Conservation (phyloP, 2,329 filamentous ascomycete species). For the Scytalidium lignicola region DNA sequence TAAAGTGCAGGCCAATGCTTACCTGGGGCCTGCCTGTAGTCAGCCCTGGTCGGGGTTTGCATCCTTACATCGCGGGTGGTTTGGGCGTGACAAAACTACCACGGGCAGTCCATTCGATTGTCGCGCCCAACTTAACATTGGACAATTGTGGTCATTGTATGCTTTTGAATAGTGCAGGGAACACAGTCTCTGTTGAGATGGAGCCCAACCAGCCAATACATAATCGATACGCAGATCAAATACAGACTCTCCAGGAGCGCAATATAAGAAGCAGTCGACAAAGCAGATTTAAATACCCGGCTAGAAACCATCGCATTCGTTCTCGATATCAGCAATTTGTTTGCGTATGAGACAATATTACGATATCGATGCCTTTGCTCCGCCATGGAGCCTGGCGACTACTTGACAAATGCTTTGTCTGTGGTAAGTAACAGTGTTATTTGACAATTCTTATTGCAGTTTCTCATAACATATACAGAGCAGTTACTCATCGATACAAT, state of each 20-base stretch:
- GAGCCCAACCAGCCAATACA: constrained; percentile 22
- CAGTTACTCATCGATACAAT: constrained; percentile 26
- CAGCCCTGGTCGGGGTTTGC: not conserved
- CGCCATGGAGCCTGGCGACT: constrained; percentile 30
- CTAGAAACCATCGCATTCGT: not conserved
- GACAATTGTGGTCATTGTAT: not conserved
- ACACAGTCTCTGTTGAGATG: constrained; percentile 22
- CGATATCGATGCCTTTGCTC: constrained; percentile 14
- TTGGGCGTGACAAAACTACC: not conserved
- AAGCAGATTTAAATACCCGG: not conserved
- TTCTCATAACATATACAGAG: constrained; percentile 16
- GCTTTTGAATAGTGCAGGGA: not conserved
- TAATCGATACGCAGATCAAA: constrained; percentile 17
- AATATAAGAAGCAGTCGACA: not conserved
- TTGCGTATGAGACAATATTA: not conserved
- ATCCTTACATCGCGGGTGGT: not conserved
- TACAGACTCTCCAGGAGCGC: not conserved
- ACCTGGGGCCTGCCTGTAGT: not conserved
- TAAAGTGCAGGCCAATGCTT: not conserved
- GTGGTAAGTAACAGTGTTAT: constrained; percentile 19
- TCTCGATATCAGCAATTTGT: not conserved
- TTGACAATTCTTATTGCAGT: not conserved
- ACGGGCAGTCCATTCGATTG: not conserved
- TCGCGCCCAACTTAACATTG: not conserved
- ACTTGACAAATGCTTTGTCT: constrained; percentile 28